A percentile compares a stretch with the other conserved stretches of the same genome.
These are phyloP conservation scores for Globisporangium paroecandrum DNA, from an alignment of 352 stramenopile genomes.

Conservation along the genomic window DNA sequence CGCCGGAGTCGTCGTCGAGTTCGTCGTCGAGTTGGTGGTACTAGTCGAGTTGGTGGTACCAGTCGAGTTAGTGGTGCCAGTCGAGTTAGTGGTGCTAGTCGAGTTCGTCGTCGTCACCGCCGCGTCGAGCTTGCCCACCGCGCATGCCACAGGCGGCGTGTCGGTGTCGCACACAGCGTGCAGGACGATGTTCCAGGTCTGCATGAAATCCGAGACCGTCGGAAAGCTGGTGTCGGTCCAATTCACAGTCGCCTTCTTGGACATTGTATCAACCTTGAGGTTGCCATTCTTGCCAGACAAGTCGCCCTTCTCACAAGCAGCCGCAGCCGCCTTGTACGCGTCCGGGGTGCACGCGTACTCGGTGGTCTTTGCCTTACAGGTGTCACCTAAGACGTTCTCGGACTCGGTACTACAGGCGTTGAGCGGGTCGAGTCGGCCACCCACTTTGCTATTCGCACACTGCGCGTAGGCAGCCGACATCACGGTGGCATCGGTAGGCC, in stretches of 20 bases:
- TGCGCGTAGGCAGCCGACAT: conserved; percentile 19
- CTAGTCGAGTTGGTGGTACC: background rate
- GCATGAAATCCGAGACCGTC: conserved; percentile 31
- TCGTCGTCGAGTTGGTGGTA: background rate
- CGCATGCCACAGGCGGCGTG: conserved; percentile 43
- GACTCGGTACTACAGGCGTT: conserved; percentile 34
- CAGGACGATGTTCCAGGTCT: conserved; percentile 61
- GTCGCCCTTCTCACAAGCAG: conserved; percentile 37
- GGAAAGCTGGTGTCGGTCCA: conserved; percentile 53
- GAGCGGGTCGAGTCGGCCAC: conserved; percentile 41
- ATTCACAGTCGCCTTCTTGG: conserved; percentile 19
- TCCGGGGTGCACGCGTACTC: conserved; percentile 32
- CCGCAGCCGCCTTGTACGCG: conserved; percentile 23
- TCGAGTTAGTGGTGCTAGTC: background rate
- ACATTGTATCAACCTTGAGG: conserved; percentile 29
- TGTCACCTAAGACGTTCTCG: conserved; percentile 23
- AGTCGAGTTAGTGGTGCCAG: background rate
- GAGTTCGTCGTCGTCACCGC: background rate
- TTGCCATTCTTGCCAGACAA: conserved; percentile 39
- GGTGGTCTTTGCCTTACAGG: conserved; percentile 9
- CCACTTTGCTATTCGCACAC: conserved; percentile 23
- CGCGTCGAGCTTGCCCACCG: conserved; percentile 24
- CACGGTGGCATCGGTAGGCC: conserved; percentile 9
- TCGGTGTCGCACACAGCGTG: conserved; percentile 51
- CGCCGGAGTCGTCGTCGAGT: background rate